Base-by-base conservation (phyloP, 768 basidiomycete genomes). In the Russula earlei region DNA sequence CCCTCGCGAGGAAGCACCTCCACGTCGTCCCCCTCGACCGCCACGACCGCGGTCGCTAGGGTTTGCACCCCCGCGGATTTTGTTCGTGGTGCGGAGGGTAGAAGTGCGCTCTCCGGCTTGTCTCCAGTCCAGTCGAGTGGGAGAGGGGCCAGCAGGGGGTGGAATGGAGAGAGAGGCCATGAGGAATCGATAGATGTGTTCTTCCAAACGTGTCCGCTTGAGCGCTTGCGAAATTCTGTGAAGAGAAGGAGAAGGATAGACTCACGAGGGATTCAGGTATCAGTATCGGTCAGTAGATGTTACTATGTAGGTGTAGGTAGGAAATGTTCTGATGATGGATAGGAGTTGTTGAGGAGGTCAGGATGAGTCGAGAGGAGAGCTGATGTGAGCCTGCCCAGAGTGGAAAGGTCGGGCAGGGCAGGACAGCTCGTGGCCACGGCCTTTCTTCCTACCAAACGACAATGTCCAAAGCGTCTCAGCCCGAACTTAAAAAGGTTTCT, bases 401-500 rank as follows among this genome's bases (percentile, higher is more conserved):
- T 7, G 33, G 15, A 29, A 10, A 5, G n/a, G 4, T 2, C 5
- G 24, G 25, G 36, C 14, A 20, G 2, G 34, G 14, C 31, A n/a
- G n/a, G n/a, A n/a, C n/a, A n/a, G n/a, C n/a, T n/a, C n/a, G n/a
- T 50, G n/a, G 8, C 24, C 14, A 38, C 22, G 40, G 20, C 7
- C n/a, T 45, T 43, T 42, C 49, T 19, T 54, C 42, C 29, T 57
- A 17, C 14, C 52, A 4, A 25, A 25, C 48, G 11, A 70, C 38
- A 40, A 90, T 93, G 91, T 91, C 91, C 40, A 91, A 92, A 76
- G 89, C 91, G 64, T 91, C 92, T 43, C 91, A 96, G 71, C 95
- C 95, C 58, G 95, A 98, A 70, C 79, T 98, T 58, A 98, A 96
- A 80, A 98, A 95, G 84, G 95, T 93, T n/a, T n/a, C 62, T n/a